A percentile compares a stretch with the other conserved stretches of the same genome.
Conservation (phyloP, 2,329 filamentous ascomycete species). For the Neopestalotiopsis rosae region DNA sequence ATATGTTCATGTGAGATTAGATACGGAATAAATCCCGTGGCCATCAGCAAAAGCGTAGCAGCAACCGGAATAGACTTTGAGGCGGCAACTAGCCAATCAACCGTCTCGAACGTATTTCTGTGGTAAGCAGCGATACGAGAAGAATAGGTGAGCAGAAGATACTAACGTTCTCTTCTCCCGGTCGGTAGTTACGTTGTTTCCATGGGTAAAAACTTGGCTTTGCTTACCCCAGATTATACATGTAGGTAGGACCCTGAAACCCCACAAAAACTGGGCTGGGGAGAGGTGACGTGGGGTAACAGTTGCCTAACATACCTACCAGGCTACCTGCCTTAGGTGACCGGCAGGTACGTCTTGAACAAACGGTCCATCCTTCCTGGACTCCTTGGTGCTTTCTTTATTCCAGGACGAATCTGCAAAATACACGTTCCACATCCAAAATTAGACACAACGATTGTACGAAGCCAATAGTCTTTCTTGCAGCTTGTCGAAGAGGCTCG, state of each 20-base stretch:
- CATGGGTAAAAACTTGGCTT: background rate
- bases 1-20: background rate
- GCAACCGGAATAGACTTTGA: background rate
- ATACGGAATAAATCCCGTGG: background rate
- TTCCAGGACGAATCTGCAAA: no score
- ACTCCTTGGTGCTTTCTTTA: no score
- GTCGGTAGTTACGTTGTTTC: background rate
- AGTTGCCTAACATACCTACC: background rate
- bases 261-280: constrained; percentile 7
- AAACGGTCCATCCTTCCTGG: background rate
- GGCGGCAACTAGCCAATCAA: background rate
- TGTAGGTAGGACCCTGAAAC: background rate
- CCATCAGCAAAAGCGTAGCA: background rate
- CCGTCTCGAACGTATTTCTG: background rate
- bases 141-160: background rate
- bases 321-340: background rate
- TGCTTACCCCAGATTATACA: constrained; percentile 6
- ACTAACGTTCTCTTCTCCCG: background rate
- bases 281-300: background rate
- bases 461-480: no score
- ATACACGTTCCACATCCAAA: no score
- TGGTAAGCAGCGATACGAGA: background rate
- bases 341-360: background rate
- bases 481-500: background rate
- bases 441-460: no score